Conservation (phyloP, 345 rosid species). For the Arabis hirsuta region DNA sequence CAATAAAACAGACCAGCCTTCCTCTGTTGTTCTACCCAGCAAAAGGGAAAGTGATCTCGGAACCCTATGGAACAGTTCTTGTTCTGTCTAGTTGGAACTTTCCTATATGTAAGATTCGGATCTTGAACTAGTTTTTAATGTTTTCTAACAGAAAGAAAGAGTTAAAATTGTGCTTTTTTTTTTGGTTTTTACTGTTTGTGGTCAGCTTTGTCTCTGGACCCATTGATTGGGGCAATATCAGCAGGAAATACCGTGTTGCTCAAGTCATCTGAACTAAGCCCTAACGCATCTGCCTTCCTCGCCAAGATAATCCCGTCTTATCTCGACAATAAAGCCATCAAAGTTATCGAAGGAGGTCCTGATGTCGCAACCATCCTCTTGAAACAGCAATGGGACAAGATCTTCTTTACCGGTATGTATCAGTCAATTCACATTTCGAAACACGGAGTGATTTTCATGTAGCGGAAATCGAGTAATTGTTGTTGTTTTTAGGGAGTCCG, state of each 20-base stretch:
- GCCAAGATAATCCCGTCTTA: slow-evolving; percentile 59
- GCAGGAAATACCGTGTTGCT: slow-evolving; percentile 85
- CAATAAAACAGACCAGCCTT: slow-evolving; percentile 47
- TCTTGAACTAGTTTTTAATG: neutral
- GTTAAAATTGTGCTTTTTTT: too few relatives aligned
- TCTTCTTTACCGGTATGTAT: slow-evolving; percentile 81
- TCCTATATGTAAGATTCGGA: slow-evolving; percentile 68
- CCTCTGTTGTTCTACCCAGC: slow-evolving; percentile 72
- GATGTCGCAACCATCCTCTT: slow-evolving; percentile 63
- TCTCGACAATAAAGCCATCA: slow-evolving; percentile 70
- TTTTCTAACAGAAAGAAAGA: neutral
- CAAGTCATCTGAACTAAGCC: slow-evolving; percentile 79
- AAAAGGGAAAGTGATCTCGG: slow-evolving; percentile 62
- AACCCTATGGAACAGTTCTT: slow-evolving; percentile 85
- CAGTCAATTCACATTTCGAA: neutral
- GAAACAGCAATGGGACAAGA: slow-evolving; percentile 83
- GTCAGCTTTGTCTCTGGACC: slow-evolving; percentile 77
- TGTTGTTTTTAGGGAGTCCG: slow-evolving; percentile 63
- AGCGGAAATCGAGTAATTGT: neutral
- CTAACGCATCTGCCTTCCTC: slow-evolving; percentile 64
- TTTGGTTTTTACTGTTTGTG: slow-evolving; percentile 20
- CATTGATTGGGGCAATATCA: slow-evolving; percentile 84
- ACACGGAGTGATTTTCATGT: neutral
- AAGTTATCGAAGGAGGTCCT: slow-evolving; percentile 67
- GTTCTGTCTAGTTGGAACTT: slow-evolving; percentile 82